Percentiles rank a stretch among this genome's conserved stretches.
These are phyloP conservation scores for Tulasnella sp. DNA, from an alignment of 768 basidiomycete species.

Conservation along the genomic window DNA sequence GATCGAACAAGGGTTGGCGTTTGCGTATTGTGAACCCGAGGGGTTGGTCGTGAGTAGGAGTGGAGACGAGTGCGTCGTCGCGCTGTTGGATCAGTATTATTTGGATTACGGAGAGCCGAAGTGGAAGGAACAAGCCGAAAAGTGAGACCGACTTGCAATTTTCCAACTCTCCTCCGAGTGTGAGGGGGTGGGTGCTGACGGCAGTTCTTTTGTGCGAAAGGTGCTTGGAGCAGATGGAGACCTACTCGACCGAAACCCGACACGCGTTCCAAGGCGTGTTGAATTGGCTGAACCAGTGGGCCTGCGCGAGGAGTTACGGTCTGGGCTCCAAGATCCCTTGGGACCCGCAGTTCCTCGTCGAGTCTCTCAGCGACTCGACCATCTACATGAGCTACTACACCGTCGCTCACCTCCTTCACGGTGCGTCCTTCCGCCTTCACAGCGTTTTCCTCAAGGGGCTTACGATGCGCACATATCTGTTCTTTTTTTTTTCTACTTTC, in stretches of 20 bases:
- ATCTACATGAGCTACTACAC: constrained; percentile 99
- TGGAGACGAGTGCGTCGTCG: constrained; percentile 96
- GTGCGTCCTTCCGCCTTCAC: too few relatives aligned
- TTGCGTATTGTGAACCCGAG: constrained; percentile 94
- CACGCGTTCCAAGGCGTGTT: constrained; percentile 85
- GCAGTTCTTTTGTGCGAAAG: constrained; percentile 32
- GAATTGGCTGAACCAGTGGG: constrained; percentile 97
- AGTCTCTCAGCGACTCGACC: constrained; percentile 93
- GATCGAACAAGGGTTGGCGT: constrained; percentile 65
- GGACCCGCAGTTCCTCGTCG: constrained; percentile 94
- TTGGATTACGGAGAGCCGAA: constrained; percentile 84
- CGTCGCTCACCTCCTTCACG: constrained; percentile 79
- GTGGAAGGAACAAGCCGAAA: constrained; percentile 83
- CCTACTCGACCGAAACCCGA: constrained; percentile 83
- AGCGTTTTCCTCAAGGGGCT: too few relatives aligned
- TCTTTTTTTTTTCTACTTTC: background rate
- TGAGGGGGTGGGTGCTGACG: background rate
- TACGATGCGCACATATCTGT: too few relatives aligned
- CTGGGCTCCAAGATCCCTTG: constrained; percentile 92
- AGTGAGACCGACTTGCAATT: constrained; percentile 31
- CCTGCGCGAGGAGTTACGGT: constrained; percentile 95
- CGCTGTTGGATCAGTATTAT: constrained; percentile 99
- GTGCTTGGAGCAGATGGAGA: constrained; percentile 73
- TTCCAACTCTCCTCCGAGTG: background rate
- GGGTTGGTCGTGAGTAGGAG: constrained; percentile 79